phyloP scores from a whole-genome alignment of 768 basidiomycete species.

The Erythrobasidium yunnanense region DNA sequence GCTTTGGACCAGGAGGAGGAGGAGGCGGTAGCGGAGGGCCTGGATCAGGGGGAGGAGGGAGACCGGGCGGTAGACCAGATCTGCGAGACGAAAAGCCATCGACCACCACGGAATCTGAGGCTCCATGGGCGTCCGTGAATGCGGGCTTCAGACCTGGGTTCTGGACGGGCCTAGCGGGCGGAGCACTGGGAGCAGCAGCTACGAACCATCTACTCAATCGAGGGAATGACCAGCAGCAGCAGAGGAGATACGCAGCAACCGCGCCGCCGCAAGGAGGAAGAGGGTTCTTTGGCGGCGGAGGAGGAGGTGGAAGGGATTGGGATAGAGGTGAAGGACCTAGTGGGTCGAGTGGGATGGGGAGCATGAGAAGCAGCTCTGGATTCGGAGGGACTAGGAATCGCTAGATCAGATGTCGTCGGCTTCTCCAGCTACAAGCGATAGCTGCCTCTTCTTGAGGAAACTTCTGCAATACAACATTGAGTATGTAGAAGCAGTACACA shows the following conservation, averaged over 20 bases:
- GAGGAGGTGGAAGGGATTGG: neutral
- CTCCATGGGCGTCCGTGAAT: neutral
- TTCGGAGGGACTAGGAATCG: slow-evolving; percentile 12
- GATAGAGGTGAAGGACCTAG: slow-evolving; percentile 25
- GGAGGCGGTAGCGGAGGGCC: slow-evolving; percentile 17
- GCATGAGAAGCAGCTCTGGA: slow-evolving; percentile 18
- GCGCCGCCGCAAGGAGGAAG: neutral
- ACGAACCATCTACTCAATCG: neutral
- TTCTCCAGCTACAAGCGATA: no score
- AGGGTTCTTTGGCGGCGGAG: neutral
- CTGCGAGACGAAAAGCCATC: neutral
- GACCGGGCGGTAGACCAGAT: neutral
- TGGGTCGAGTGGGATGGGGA: slow-evolving; percentile 1
- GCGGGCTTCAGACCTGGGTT: neutral
- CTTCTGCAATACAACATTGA: no score
- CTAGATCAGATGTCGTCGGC: neutral
- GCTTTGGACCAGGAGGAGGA: neutral
- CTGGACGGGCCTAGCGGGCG: slow-evolving; percentile 4
- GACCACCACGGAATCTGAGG: neutral
- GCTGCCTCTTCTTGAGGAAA: no score
- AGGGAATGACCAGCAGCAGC: neutral
- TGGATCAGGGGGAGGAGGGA: slow-evolving; percentile 5
- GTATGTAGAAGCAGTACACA: no score
- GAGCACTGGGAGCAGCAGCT: neutral
- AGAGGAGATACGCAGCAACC: neutral